Conservation (phyloP, 1,139 yeast genomes). For the Nakaseomyces nivariensis region DNA sequence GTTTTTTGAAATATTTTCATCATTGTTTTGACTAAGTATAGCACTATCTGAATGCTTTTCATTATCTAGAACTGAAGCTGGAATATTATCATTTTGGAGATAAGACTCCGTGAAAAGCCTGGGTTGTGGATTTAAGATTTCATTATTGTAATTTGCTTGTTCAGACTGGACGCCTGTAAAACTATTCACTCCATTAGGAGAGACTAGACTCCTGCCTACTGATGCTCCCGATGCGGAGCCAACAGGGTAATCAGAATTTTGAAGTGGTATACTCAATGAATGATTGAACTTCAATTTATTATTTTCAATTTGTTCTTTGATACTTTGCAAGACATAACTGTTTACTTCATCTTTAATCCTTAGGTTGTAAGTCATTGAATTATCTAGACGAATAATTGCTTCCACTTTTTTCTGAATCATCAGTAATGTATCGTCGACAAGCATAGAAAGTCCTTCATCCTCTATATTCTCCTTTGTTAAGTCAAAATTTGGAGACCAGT, state of each 20-base stretch:
- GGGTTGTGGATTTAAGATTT: constrained; percentile 10
- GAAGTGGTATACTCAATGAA: not conserved
- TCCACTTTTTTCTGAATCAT: constrained; percentile 61
- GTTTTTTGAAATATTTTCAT: not conserved
- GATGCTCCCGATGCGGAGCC: constrained; percentile 1
- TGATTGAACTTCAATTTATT: constrained; percentile 28
- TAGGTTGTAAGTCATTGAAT: constrained; percentile 69
- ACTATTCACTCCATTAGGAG: constrained; percentile 10
- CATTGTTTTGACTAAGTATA: not conserved
- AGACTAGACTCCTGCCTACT: not conserved
- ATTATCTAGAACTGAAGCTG: constrained; percentile 5
- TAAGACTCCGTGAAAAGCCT: constrained; percentile 35
- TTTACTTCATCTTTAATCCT: constrained; percentile 78
- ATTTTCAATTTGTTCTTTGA: constrained; percentile 50
- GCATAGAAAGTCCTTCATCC: constrained; percentile 52
- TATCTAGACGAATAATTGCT: constrained; percentile 63
- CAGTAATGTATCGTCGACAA: constrained; percentile 59
- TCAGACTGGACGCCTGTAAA: not conserved
- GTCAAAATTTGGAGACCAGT: constrained; percentile 33
- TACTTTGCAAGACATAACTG: constrained; percentile 52
- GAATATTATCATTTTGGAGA: constrained; percentile 29
- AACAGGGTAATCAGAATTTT: not conserved
- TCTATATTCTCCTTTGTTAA: constrained; percentile 25
- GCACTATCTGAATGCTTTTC: not conserved
- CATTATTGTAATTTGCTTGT: constrained; percentile 13